These are phyloP conservation scores for Cicer judaicum DNA, from an alignment of 306 rosid species.

Conservation along the genomic window DNA sequence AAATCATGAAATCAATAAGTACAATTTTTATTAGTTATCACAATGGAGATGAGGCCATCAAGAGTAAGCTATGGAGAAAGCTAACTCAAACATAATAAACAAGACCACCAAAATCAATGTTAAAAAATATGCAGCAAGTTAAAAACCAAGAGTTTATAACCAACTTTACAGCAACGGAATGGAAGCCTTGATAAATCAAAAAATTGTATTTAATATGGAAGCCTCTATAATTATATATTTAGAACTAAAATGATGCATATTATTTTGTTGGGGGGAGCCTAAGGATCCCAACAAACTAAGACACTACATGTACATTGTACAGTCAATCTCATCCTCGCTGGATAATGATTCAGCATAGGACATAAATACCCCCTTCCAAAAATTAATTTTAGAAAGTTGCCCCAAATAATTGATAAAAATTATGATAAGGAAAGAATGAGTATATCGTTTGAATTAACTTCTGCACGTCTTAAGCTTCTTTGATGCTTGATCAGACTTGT, in stretches of 20 bases:
- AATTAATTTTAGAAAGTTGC: conserved; percentile 46
- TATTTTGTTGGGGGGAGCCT: conserved; percentile 59
- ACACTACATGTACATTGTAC: conserved; percentile 80
- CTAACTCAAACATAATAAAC: conserved; percentile 20
- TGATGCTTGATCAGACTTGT: conserved; percentile 62
- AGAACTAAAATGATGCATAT: conserved; percentile 46
- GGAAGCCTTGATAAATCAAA: conserved; percentile 53
- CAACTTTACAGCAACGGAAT: conserved; percentile 60
- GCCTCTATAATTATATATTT: conserved; percentile 56
- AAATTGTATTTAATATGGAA: conserved; percentile 71
- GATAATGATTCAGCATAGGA: conserved; percentile 55
- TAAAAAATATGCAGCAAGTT: conserved; percentile 38
- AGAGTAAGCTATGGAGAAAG: neutral
- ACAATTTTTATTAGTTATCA: conserved; percentile 6
- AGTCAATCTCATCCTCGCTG: conserved; percentile 58
- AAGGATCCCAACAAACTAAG: conserved; percentile 58
- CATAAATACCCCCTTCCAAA: conserved; percentile 53
- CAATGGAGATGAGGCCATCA: neutral
- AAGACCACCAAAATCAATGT: conserved; percentile 39
- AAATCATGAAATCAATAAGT: neutral
- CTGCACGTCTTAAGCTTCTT: conserved; percentile 75
- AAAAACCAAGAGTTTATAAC: conserved; percentile 44
- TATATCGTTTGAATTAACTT: conserved; percentile 58
- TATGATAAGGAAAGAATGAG: conserved; percentile 52
- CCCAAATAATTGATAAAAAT: conserved; percentile 66